Evolutionary conservation across 2,329 filamentous ascomycete species (phyloP), one percentile per base, ranked within the genome.

Genomic region (Trichoderma sp.): DNA sequence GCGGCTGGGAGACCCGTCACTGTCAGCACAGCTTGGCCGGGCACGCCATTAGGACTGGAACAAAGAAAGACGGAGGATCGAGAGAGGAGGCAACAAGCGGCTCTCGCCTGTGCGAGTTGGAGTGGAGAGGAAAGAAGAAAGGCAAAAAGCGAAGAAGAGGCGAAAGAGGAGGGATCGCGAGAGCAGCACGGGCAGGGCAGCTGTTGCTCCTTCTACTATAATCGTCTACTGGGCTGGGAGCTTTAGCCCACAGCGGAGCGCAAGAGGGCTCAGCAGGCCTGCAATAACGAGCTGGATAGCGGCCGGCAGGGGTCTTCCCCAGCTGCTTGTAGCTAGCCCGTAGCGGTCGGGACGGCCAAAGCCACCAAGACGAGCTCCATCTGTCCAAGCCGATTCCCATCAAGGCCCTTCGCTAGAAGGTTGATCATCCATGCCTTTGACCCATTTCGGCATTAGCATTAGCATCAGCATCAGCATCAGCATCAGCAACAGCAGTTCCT

Each of bases 21-120:
- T 59, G n/a, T 69, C 60, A 65, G 56, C 51, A 63, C 43, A 51
- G 49, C 8, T 70, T 30, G 58, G 39, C 54, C 64, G 52, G 28
- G 46, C 30, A 49, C 69, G 69, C 69, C 69, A 70, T 70, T 46
- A 39, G 69, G 66, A 18, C 28, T 55, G 16, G 54, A 14, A 46
- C 58, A 26, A 34, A 30, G 34, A 30, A 59, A 18, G 46, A 30
- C 16, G 21, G 37, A 26, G 24, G 16, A 2, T 28, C 26, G 49
- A 59, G 39, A 59, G 43, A 51, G 59, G 43, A 70, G 59, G 51
- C 66, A 30, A 65, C 43, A 30, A 58, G 58, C 56, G 51, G 59
- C 68, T 65, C 68, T 59, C 60, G 60, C 59, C 54, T 65, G 24
- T 14, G 54, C 59, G 67, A 66, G 65, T n/a, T 46, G 7, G 65